Base-by-base conservation (phyloP, 2,329 filamentous ascomycete genomes). In the Ophiostoma angusticollis region DNA sequence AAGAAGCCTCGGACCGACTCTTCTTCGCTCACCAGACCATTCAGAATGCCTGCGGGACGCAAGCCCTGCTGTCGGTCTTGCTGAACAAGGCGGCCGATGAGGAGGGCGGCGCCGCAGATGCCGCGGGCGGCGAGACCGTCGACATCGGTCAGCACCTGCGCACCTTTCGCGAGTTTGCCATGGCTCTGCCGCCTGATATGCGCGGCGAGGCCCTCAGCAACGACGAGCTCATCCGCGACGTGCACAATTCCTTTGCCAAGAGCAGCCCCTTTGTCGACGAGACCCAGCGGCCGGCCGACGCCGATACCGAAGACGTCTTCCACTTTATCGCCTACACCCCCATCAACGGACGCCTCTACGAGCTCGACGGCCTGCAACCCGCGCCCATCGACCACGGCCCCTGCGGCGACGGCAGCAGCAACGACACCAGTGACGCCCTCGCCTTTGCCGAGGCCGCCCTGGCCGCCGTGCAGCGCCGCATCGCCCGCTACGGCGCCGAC, bases 11-110 rank as follows among this genome's bases (percentile, higher is more conserved):
- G 14, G 78, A 85, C 46, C 69, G 72, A 45, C 70, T 94, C 52
- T 98, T 94, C 70, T 98, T 98, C 61, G 91, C 91, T 4, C 78
- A 80, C 22, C 91, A 98, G 65, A 96, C 89, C 4, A 98, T 98
- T 57, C 89, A 96, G 61, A 98, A 98, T 61, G 91, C 91, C 7
- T 98, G 91, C 63, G 91, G 87, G 31, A 98, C 91, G 13, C 91
- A 98, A 60, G 91, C 91, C 4, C 74, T 98, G 33, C 74, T 98
- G 29, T 91, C 83, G 38, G 84, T 96, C 39, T 71, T 96, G 23
- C 67, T 98, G 49, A 98, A 98, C 65, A 82, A 93, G 22, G 31
- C 25, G 36, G 28, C 33, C 19, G 37, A 17, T 14, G 21, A 9
- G 13, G 41, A 13, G 13, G 40, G 31, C 3, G 21, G 16, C 13